Evolutionary conservation across 768 basidiomycete species (phyloP), one percentile per base, ranked within the genome.

Genomic region (Grammothele lineata): DNA sequence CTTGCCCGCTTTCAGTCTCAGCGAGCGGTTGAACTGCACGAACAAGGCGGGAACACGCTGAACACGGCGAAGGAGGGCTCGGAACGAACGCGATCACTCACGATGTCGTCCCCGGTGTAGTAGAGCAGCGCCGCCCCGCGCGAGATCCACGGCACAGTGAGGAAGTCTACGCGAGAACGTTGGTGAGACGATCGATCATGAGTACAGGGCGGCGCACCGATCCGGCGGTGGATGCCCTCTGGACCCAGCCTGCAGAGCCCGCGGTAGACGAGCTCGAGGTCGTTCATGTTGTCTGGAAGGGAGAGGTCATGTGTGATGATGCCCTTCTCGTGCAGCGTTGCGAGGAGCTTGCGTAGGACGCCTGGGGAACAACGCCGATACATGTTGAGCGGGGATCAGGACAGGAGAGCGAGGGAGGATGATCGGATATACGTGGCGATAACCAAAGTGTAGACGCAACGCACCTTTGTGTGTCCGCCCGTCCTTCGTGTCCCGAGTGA

Each of bases 51-150:
- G n/a, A 14, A 15, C 15, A 15, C 8, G 30, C 30, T 8, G 39
- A 27, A 10, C 39, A 40, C 22, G 39, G 12, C 12, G 19, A n/a
- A 11, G 14, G 39, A 7, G 21, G 39, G 4, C 6, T 8, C 18
- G 38, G 38, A 19, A n/a, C 11, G 12, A 17, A 19, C 10, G 19
- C 14, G 1, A 21, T 19, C 21, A 66, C 87, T 56, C 55, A 92
- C 92, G 43, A 95, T 89, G 58, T 94, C 90, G 59, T 95, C 92
- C 2, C 92, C 92, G 1, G 93, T 95, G 61, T 92, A 96, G 64
- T 96, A 96, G n/a, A 96, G 66, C 42, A 93, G 65, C 0, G 92
- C 92, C 1, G 87, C 92, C 0, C 93, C 94, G 57, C 84, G 77
- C 22, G 74, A 78, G 42, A 68, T 65, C 77, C 84, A 93, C 1